A percentile compares a stretch with the other conserved stretches of the same genome.
Conservation (phyloP, 306 rosid species). For the Pyrus betulifolia region DNA sequence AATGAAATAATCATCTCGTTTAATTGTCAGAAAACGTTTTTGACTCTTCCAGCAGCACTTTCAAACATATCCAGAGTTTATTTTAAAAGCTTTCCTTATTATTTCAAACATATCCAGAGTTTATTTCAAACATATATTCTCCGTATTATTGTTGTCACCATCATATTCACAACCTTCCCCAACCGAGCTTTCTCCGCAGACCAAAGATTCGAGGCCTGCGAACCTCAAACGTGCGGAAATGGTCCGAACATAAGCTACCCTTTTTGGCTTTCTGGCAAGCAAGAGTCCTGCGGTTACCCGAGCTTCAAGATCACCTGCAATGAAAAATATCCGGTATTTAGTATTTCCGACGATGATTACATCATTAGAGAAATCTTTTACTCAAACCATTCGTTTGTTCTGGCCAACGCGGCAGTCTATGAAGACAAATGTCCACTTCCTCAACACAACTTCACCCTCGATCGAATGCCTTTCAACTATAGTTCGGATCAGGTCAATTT, state of each 20-base stretch:
- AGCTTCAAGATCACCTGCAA: slow-evolving; percentile 43
- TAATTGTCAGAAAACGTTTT: no score
- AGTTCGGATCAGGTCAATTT: slow-evolving; percentile 28
- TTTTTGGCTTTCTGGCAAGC: slow-evolving; percentile 46
- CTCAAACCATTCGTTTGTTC: slow-evolving; percentile 32
- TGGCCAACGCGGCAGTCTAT: slow-evolving; percentile 23
- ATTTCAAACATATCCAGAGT: no score
- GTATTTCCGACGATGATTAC: slow-evolving; percentile 34
- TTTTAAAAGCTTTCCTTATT: neutral
- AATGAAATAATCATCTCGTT: neutral
- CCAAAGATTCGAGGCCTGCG: slow-evolving; percentile 38
- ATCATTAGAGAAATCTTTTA: slow-evolving; percentile 43
- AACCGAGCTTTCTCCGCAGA: slow-evolving; percentile 11
- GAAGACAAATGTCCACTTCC: slow-evolving; percentile 43
- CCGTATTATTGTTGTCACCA: slow-evolving; percentile 3
- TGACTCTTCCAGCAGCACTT: no score
- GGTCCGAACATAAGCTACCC: slow-evolving; percentile 57
- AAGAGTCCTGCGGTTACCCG: slow-evolving; percentile 46
- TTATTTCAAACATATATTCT: neutral
- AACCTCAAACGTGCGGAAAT: slow-evolving; percentile 45
- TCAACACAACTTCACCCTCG: slow-evolving; percentile 35
- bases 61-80: neutral
- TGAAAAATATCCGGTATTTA: slow-evolving; percentile 35
- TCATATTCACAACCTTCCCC: slow-evolving; percentile 21
- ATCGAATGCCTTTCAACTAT: slow-evolving; percentile 33